Conservation (phyloP, 345 rosid genomes). For the Hibiscus trionum region DNA sequence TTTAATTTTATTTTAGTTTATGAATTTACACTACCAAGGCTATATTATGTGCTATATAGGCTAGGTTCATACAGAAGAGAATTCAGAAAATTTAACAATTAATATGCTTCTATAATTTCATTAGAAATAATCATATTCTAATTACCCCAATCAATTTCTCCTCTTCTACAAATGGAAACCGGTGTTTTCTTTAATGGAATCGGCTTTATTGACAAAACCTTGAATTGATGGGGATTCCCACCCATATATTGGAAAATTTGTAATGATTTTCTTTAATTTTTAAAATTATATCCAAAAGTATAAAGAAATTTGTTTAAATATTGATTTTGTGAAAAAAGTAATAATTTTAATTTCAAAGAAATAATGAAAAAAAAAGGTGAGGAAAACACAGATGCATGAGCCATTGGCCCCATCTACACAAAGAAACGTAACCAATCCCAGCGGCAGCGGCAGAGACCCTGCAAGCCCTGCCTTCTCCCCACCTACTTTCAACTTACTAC, state of each 20-base stretch:
- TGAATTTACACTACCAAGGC: neutral
- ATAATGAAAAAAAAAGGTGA: conserved; percentile 13
- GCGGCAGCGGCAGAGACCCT: conserved; percentile 23
- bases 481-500: neutral
- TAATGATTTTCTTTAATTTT: neutral
- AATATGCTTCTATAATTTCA: neutral
- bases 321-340: too few species aligned
- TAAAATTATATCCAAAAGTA: neutral
- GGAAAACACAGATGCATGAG: conserved; percentile 14
- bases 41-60: neutral
- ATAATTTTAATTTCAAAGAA: too few species aligned
- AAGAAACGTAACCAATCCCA: conserved; percentile 13
- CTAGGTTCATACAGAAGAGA: neutral
- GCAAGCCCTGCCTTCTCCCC: conserved; percentile 12
- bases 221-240: neutral
- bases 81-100: neutral
- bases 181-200: neutral
- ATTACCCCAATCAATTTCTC: neutral
- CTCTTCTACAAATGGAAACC: neutral
- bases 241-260: neutral
- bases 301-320: neutral
- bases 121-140: neutral
- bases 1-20: neutral
- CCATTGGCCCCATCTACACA: conserved; percentile 6
- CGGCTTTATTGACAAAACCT: neutral